Evolutionary conservation across 306 rosid species (phyloP), one percentile per base, ranked within the genome.

Genomic region (Elaeagnus macrophylla): DNA sequence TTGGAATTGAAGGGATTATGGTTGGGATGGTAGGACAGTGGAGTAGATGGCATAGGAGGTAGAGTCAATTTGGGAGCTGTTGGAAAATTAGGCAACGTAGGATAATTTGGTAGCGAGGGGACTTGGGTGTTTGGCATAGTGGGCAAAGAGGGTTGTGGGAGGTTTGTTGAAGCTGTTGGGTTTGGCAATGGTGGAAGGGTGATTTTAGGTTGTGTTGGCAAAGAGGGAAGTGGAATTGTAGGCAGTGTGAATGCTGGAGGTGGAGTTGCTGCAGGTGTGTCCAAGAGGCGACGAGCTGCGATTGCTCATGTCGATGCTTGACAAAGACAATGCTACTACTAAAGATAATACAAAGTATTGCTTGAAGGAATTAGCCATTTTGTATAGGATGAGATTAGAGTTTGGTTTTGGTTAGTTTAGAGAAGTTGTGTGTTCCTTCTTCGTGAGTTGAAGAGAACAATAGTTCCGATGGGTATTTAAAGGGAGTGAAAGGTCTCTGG

Each of bases 221-320:
- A 0, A 14, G 48, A 13, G 6, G 70, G 70, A 19, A 62, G 39
- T 15, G 73, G 67, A 11, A 65, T 51, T 37, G 66, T 37, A 12
- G 75, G 75, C 20, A 59, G 60, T 3, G 51, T 1, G 49, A 57
- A 57, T 14, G 66, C 18, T 12, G 74, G 50, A 10, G 62, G 62
- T 63, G 74, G 67, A 62, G 64, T 39, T 17, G 61, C 57, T 12
- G 77, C 55, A 25, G 32, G 32, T 25, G 32, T 25, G 38, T 55
- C 65, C 25, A 76, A 41, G 7, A 76, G 68, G 47, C 57, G 57
- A 9, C 76, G 56, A 47, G 58, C 67, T 5, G 58, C 81, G 1
- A 47, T 13, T 13, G 55, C 55, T 71, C 44, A 50, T 50, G 40
- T 44, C 42, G 14, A 59, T 48, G 65, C 77, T 48, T 54, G 74